Evolutionary conservation across 768 basidiomycete genomes (phyloP), one percentile per base, ranked within the genome.

Genomic region (Podaxis sp.): DNA sequence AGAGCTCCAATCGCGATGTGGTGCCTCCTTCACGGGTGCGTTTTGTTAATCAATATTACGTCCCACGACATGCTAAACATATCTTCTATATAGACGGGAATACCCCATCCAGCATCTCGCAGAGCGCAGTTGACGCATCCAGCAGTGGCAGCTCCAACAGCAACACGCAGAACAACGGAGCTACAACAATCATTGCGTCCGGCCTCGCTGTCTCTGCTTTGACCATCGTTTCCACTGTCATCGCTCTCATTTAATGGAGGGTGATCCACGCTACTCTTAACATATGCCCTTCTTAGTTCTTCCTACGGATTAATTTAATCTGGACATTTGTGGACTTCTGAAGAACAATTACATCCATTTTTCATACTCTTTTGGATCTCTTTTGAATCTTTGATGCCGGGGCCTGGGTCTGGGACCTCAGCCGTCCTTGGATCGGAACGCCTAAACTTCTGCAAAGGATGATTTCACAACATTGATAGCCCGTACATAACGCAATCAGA

Each of bases 21-120:
- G 86, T 12, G 67, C 82, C 47, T 72, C 74, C 12, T 88, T 87
- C 72, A 81, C 76, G 52, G 75, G 86, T 87, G 69, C 63, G 80
- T 71, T 11, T 38, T 11, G 17, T 8, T 3, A n/a, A 47, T 64
- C 15, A 25, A 60, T 51, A 59, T 37, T 25, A 46, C n/a, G 17
- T 29, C 22, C 58, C 8, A 9, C 24, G 6, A 13, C 24, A n/a
- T 41, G 40, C 12, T 37, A 50, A 47, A 17, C 51, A 55, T 51
- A 22, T 33, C 47, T 25, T 63, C 41, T 49, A 41, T 61, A 27
- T 56, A 81, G 81, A 82, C 67, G 79, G 79, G 11, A 64, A 65
- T 1, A 72, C 69, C 0, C 79, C 80, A 8, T 66, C 76, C 1
- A 71, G 69, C 22, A 76, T 82, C 50, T 53, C 65, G 15, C 67